A percentile compares a stretch with the other conserved stretches of the same genome.
Evolutionary conservation across 495 filamentous ascomycete species (phyloP).

Genomic region (Daldinia childiae): DNA sequence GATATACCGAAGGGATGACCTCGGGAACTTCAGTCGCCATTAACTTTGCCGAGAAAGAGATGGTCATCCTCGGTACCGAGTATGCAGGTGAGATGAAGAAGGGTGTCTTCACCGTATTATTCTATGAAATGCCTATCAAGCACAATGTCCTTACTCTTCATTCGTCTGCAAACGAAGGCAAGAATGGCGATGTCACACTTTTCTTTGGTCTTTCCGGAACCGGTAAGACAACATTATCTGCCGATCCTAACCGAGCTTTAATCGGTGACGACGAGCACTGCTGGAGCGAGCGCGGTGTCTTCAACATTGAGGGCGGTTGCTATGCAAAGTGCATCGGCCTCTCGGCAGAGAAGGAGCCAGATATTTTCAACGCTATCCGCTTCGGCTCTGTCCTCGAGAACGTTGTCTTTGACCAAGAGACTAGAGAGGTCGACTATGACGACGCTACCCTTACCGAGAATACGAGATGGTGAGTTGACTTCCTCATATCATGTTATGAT

Average conservation of each 20-base stretch:
- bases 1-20: conserved; percentile 98
- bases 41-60: conserved; percentile 83
- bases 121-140: conserved; percentile 99
- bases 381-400: conserved; percentile 99
- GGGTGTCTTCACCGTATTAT: conserved; percentile 98
- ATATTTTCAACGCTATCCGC: conserved; percentile 96
- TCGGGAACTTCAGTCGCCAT: conserved; percentile 83
- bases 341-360: conserved; percentile 97
- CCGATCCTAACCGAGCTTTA: conserved; percentile 92
- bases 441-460: conserved; percentile 96
- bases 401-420: conserved; percentile 93
- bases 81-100: conserved; percentile 99
- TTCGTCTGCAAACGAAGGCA: conserved; percentile 91
- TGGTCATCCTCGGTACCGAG: conserved; percentile 99
- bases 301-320: conserved; percentile 99
- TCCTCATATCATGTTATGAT: background rate
- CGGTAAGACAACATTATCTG: conserved; percentile 97
- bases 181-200: conserved; percentile 89
- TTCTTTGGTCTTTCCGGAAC: conserved; percentile 99
- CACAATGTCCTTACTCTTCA: conserved; percentile 98
- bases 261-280: conserved; percentile 99
- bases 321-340: conserved; percentile 99
- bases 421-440: conserved; percentile 92
- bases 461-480: conserved; percentile 74
- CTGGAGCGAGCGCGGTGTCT: conserved; percentile 96